These are phyloP conservation scores for Glycine tomentella DNA, from an alignment of 306 rosid species.

Conservation along the genomic window DNA sequence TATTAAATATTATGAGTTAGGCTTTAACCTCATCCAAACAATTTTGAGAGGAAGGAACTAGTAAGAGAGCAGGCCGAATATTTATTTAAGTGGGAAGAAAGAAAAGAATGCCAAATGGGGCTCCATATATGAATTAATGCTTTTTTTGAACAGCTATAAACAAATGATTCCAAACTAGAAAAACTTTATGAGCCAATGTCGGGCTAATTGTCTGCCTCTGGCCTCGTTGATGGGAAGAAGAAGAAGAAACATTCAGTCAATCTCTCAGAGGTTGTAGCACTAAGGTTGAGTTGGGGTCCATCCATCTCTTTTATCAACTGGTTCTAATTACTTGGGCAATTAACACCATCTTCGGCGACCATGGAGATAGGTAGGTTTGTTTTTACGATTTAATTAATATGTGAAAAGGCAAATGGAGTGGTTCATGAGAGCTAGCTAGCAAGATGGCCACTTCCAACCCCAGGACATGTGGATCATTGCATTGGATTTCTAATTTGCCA, in stretches of 20 bases:
- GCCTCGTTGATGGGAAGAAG: background rate
- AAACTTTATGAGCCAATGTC: no score
- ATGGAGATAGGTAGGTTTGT: no score
- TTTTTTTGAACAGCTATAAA: background rate
- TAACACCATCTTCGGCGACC: no score
- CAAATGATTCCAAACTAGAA: no score
- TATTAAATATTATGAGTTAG: background rate
- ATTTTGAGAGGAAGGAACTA: background rate
- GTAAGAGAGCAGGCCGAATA: background rate
- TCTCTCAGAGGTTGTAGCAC: background rate
- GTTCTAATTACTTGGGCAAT: no score
- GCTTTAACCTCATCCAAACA: background rate
- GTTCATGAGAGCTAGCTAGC: no score
- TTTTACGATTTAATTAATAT: no score
- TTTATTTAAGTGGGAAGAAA: background rate
- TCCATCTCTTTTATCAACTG: no score
- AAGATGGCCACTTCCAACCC: background rate
- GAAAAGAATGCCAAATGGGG: background rate
- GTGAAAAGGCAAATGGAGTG: no score
- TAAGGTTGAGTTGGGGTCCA: no score
- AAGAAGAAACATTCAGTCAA: background rate
- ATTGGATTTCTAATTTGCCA: no score
- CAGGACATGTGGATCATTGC: background rate
- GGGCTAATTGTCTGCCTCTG: no score
- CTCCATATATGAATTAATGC: background rate